phyloP scores from a whole-genome alignment of 1,284 basidiomycete species.

The Trichosporon sp. region DNA sequence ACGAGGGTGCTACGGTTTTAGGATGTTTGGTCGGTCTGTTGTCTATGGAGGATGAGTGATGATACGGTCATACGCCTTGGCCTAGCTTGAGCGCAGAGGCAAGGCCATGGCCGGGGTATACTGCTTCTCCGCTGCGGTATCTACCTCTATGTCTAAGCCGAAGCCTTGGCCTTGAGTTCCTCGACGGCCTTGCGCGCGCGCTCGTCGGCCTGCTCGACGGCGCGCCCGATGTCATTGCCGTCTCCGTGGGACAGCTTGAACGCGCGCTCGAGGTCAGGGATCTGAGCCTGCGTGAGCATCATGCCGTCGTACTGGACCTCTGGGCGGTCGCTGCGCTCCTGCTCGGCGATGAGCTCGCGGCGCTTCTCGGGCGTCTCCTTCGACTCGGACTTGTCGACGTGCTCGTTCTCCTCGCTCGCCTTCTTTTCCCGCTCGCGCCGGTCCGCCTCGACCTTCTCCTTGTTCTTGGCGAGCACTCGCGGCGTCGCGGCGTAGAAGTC shows the following conservation, averaged over 20 bases:
- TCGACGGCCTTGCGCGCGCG: conserved; percentile 25
- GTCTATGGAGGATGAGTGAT: conserved; percentile 3
- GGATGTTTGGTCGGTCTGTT: background rate
- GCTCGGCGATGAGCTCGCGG: background rate
- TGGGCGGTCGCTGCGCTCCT: background rate
- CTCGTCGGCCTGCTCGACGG: conserved; percentile 47
- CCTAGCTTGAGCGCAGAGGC: too few species aligned
- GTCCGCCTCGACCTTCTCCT: background rate
- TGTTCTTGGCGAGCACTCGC: background rate
- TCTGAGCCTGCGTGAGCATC: conserved; percentile 29
- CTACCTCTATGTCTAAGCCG: background rate
- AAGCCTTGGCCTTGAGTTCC: conserved; percentile 8
- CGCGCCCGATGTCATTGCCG: conserved; percentile 46
- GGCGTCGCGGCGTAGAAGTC: conserved; percentile 25
- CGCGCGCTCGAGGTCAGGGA: conserved; percentile 35
- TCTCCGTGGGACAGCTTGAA: conserved; percentile 44
- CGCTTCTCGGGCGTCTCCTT: background rate
- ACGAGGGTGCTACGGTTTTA: background rate
- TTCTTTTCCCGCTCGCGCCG: background rate
- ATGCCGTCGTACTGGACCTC: conserved; percentile 12
- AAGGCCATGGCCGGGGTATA: too few species aligned
- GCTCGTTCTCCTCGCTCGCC: background rate
- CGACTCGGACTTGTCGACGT: background rate
- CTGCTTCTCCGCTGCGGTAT: background rate
- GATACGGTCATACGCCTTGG: background rate